These are phyloP conservation scores for Neurospora africana DNA, from an alignment of 495 filamentous ascomycete species.

Conservation along the genomic window DNA sequence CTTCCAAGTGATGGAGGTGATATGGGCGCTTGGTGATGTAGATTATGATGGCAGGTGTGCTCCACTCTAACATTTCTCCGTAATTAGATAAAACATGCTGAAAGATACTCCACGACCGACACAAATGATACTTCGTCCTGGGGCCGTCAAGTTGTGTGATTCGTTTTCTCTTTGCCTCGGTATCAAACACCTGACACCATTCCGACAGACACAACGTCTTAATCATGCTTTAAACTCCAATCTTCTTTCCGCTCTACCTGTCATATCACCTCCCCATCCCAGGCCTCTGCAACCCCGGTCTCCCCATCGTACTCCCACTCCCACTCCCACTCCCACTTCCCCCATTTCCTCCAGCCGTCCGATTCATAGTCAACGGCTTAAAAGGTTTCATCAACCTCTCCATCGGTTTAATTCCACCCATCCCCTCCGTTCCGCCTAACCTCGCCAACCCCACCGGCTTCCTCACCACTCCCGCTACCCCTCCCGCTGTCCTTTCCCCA, in stretches of 20 bases:
- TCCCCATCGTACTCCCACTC: neutral
- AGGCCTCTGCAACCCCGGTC: neutral
- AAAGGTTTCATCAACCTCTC: conserved; percentile 36
- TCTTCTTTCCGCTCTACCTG: too few species aligned
- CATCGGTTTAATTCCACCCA: conserved; percentile 26
- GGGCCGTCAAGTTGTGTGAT: neutral
- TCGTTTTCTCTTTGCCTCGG: neutral
- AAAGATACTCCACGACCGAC: neutral
- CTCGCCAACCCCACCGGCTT: neutral
- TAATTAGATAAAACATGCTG: neutral
- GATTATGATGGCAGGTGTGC: neutral
- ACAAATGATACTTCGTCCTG: neutral
- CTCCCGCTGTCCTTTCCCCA: conserved; percentile 15
- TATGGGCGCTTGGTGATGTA: neutral
- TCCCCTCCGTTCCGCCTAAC: neutral
- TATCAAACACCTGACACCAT: neutral
- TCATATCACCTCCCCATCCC: neutral
- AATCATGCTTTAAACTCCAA: neutral
- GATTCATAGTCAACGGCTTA: conserved; percentile 36
- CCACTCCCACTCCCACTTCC: neutral
- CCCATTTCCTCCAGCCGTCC: neutral
- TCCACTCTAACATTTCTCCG: neutral
- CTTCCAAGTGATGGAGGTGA: neutral
- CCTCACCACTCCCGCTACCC: neutral
- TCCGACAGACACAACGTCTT: neutral